Evolutionary conservation across 176 grass and related monocot species (phyloP).

Genomic region (Ensete glaucum): DNA sequence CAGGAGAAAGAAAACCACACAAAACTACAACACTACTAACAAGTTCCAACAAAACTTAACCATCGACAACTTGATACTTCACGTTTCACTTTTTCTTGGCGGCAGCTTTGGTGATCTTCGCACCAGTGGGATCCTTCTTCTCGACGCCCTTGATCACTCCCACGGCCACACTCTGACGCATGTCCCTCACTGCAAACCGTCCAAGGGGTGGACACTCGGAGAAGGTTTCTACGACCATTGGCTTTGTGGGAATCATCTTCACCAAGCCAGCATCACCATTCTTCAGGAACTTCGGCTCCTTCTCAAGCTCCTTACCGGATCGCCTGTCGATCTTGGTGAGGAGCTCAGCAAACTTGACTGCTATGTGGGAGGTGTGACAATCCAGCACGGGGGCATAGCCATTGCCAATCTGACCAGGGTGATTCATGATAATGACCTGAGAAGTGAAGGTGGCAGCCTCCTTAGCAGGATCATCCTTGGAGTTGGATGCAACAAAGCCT

Average conservation of each 20-base stretch:
- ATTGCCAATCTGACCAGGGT: slow-evolving; percentile 5
- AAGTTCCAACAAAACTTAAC: too few relatives aligned
- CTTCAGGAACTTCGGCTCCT: slow-evolving; percentile 9
- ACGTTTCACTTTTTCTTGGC: slow-evolving; percentile 1
- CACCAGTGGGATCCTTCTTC: neutral
- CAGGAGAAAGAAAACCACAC: too few relatives aligned
- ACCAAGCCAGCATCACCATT: neutral
- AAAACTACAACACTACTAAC: too few relatives aligned
- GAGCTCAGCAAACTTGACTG: slow-evolving; percentile 1
- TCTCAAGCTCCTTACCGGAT: slow-evolving; percentile 1
- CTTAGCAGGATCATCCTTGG: slow-evolving; percentile 2
- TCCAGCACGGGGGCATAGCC: neutral
- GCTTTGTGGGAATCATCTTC: slow-evolving; percentile 5
- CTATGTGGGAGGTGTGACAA: slow-evolving; percentile 5
- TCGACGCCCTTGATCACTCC: slow-evolving; percentile 5
- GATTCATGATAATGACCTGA: slow-evolving; percentile 10
- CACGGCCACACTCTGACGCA: neutral
- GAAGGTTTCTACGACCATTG: slow-evolving; percentile 1
- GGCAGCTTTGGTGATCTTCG: neutral
- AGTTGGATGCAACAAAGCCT: slow-evolving; percentile 1
- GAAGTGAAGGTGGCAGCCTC: slow-evolving; percentile 2
- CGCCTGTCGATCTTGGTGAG: slow-evolving; percentile 3
- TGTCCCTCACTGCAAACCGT: neutral
- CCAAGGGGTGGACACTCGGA: slow-evolving; percentile 4
- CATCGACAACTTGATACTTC: too few relatives aligned